phyloP scores from a whole-genome alignment of 345 rosid species.

The Jatropha curcas region DNA sequence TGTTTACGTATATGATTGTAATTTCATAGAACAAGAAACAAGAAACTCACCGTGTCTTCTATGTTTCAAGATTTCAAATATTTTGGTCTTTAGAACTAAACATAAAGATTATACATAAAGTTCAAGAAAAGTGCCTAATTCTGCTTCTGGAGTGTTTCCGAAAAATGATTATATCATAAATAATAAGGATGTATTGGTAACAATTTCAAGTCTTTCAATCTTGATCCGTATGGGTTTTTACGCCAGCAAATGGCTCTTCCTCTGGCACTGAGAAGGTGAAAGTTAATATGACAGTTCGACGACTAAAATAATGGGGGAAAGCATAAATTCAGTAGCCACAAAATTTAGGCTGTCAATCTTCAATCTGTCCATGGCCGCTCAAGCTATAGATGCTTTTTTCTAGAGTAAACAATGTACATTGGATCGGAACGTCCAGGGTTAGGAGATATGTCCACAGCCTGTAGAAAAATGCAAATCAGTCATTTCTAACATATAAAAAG shows the following conservation, averaged over 20 bases:
- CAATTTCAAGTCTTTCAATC: no score
- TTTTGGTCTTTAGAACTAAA: no score
- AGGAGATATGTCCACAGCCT: conserved; percentile 94
- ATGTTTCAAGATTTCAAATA: no score
- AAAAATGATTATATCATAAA: no score
- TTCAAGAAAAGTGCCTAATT: no score
- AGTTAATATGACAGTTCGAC: no score
- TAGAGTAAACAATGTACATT: conserved; percentile 74
- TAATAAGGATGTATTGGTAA: no score
- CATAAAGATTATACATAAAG: no score
- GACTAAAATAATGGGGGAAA: background rate
- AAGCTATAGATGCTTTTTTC: conserved; percentile 58
- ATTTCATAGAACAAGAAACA: background rate
- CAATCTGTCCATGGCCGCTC: conserved; percentile 15
- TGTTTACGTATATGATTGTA: background rate
- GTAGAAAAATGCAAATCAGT: conserved; percentile 26
- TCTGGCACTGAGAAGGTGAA: no score
- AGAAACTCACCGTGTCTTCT: background rate
- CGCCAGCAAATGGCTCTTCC: background rate
- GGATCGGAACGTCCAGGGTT: conserved; percentile 87
- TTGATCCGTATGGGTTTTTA: background rate
- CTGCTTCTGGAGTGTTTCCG: no score
- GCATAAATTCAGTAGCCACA: background rate
- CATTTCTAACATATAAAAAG: no score
- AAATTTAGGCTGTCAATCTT: background rate